Evolutionary conservation across 2,329 filamentous ascomycete genomes (phyloP), one percentile per base, ranked within the genome.

Genomic region (Ploettnerulaceae sp.): DNA sequence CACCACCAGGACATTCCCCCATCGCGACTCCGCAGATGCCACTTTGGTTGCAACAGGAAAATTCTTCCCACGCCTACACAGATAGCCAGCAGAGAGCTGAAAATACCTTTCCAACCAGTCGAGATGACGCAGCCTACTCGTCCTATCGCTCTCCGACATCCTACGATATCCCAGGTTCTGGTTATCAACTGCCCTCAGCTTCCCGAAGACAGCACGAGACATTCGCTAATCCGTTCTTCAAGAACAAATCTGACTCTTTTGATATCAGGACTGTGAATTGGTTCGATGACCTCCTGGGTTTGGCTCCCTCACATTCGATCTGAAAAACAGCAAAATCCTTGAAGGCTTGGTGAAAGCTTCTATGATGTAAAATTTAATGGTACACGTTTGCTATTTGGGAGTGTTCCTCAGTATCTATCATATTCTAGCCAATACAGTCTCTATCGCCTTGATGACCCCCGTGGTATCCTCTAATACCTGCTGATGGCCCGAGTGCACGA

Each of bases 401-500:
- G 15, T 12, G 5, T 18, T 6, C 4, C 7, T 28, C 3, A 4
- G 7, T 40, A 8, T 21, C 36, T n/a, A 21, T 29, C 22, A 35
- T 29, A 41, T 38, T 24, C 22, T 28, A 2, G 11, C 32, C 14
- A 51, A 18, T n/a, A 52, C 11, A 15, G 31, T 15, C 12, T 47
- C 39, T 32, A 54, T 49, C 9, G 52, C 52, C 39, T 37, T 14
- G 74, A 77, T 36, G 83, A 67, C 59, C 76, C 83, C 48, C 84
- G 71, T 18, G 71, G 70, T 40, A 84, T 71, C 61, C 85, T 86
- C 52, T 82, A 69, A 41, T 82, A 71, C 65, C 85, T 83, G 61
- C 80, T 82, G 43, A 85, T 67, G 60, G 85, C 78, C 21, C 84
- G 79, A 22, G 81, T 81, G 12, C 81, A 86, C 14, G 79, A 85